Evolutionary conservation across 2,329 filamentous ascomycete genomes (phyloP).

Genomic region (Ophiostoma piceae): DNA sequence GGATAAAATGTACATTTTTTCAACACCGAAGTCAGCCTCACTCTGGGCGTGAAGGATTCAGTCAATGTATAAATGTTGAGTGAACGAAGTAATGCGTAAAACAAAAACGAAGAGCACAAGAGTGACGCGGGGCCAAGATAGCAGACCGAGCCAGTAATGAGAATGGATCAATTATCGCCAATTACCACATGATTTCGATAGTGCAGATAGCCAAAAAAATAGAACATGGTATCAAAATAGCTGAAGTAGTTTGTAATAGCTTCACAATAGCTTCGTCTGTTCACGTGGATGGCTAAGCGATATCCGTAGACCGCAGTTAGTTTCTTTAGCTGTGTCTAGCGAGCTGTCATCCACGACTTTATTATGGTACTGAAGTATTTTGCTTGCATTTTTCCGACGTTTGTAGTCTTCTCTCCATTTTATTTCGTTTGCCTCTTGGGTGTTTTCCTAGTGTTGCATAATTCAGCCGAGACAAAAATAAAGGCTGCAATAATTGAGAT

Average conservation of each 20-base stretch:
- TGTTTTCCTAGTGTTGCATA: not conserved
- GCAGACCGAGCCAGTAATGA: not conserved
- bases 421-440: no score
- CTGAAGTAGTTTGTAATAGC: not conserved
- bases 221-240: no score
- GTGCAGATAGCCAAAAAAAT: not conserved
- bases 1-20: not conserved
- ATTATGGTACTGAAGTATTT: not conserved
- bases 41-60: not conserved
- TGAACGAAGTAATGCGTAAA: no score
- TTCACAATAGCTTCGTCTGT: not conserved
- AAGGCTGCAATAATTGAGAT: not conserved
- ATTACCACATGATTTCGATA: not conserved
- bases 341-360: not conserved
- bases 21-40: not conserved
- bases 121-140: not conserved
- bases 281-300: not conserved
- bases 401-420: not conserved
- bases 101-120: not conserved
- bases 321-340: not conserved
- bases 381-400: not conserved
- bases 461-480: no score
- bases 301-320: not conserved
- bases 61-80: not conserved
- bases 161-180: not conserved